Percentiles rank a stretch among this genome's conserved stretches.
Conservation (phyloP, 2,329 filamentous ascomycete species). For the Chrysosporium queenslandicum region DNA sequence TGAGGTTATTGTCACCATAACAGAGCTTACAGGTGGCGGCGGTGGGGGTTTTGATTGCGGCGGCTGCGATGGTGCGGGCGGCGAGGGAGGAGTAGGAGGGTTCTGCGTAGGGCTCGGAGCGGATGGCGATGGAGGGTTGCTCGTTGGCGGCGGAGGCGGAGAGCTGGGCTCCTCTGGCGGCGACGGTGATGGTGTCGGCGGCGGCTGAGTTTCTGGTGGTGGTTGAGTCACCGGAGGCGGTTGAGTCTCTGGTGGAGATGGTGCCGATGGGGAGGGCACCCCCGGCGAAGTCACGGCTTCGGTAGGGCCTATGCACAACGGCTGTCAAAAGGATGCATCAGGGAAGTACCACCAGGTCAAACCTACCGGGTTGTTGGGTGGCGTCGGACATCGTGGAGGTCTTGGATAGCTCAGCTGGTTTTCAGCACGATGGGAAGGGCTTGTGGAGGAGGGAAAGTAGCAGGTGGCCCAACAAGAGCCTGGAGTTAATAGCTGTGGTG, state of each 20-base stretch:
- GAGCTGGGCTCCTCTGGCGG: not conserved
- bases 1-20: conserved; percentile 21
- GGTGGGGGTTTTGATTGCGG: not conserved
- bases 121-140: not conserved
- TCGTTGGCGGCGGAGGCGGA: not conserved
- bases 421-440: not conserved
- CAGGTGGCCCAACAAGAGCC: too few species aligned
- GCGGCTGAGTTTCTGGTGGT: not conserved
- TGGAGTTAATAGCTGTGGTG: not conserved
- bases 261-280: not conserved
- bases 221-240: not conserved
- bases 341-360: not conserved
- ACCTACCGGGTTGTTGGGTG: not conserved
- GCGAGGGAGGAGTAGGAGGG: not conserved
- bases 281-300: not conserved
- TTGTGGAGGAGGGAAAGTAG: too few species aligned
- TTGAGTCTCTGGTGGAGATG: not conserved
- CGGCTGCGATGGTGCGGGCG: not conserved
- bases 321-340: not conserved
- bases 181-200: not conserved
- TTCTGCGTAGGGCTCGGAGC: not conserved
- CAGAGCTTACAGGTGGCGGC: not conserved
- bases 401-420: not conserved
- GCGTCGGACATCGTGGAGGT: not conserved
- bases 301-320: not conserved